Evolutionary conservation across 116 monocot species (phyloP).

Genomic region (Thalassia testudinum): DNA sequence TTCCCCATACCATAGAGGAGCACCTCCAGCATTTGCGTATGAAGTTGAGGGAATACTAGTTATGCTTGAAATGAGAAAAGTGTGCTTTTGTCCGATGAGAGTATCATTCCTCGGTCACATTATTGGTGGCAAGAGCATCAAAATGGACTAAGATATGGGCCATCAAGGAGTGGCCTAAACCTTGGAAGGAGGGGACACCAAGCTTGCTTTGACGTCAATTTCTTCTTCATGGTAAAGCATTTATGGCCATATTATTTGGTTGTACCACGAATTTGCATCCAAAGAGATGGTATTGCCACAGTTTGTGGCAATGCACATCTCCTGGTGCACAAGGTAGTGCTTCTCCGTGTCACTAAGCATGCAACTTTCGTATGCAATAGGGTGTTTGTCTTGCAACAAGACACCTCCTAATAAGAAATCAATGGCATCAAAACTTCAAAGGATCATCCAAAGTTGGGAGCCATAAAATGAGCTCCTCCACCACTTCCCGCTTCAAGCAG

Average conservation of each 20-base stretch:
- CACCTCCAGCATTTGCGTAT: background rate
- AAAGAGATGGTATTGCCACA: background rate
- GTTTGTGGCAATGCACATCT: background rate
- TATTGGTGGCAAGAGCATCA: background rate
- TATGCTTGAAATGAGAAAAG: too few relatives aligned
- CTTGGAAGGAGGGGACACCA: too few relatives aligned
- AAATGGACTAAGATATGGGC: background rate
- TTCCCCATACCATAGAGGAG: background rate
- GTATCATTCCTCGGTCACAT: background rate
- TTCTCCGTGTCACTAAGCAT: background rate
- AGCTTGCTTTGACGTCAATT: background rate
- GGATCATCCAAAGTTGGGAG: background rate
- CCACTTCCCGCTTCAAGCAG: background rate
- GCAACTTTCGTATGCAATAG: background rate
- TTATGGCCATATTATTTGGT: background rate
- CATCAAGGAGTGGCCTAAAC: background rate
- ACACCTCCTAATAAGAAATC: background rate
- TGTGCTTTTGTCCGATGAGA: too few relatives aligned
- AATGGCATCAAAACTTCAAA: constrained; percentile 5
- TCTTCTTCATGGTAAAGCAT: background rate
- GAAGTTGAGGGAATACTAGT: too few relatives aligned
- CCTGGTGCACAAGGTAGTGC: background rate
- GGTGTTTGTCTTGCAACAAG: constrained; percentile 1
- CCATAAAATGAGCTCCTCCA: background rate
- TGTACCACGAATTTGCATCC: background rate